Evolutionary conservation across 2,329 filamentous ascomycete species (phyloP), one percentile per base, ranked within the genome.

Genomic region (Oidium heveae): DNA sequence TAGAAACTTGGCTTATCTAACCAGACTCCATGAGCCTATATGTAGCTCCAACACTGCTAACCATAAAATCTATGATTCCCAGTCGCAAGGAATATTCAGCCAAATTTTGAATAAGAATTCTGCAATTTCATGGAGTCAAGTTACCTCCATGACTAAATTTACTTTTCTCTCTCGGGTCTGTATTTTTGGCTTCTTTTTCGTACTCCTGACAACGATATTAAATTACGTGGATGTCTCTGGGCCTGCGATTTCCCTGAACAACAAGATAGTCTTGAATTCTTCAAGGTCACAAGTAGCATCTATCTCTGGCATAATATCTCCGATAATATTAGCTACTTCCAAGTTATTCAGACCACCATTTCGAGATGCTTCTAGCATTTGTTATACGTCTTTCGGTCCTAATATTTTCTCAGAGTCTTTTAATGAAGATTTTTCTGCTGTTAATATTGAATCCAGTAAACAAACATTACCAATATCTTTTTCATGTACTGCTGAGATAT

Each of bases 1-100:
- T 60, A 67, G 72, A 56, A 73, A 74, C 58, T 61, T 75, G 22
- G 71, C 72, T n/a, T 71, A 69, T 55, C 62, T 75, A 41, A 73
- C 72, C 51, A 61, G 63, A 22, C 61, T 66, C 28, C 58, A 65
- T 28, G 63, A 64, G 22, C 57, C 59, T 46, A 49, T 58, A 10
- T 54, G 58, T 7, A 46, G 39, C 3, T 10, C 56, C 18, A 54
- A 15, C 44, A 32, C 28, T 32, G 4, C 3, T 6, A 49, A 22
- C 20, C 13, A 28, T 22, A 28, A 15, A 7, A 20, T 10, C 18
- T n/a, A 49, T 22, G 15, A 49, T 24, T 33, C 37, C 44, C 10
- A 55, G 18, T 52, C 41, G 8, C 8, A 28, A 22, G 24, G 5
- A 49, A 20, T 12, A 10, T 15, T 2, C 44, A 16, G 18, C 44